Evolutionary conservation across 2,329 filamentous ascomycete genomes (phyloP).

Genomic region (Scytalidium sp.): DNA sequence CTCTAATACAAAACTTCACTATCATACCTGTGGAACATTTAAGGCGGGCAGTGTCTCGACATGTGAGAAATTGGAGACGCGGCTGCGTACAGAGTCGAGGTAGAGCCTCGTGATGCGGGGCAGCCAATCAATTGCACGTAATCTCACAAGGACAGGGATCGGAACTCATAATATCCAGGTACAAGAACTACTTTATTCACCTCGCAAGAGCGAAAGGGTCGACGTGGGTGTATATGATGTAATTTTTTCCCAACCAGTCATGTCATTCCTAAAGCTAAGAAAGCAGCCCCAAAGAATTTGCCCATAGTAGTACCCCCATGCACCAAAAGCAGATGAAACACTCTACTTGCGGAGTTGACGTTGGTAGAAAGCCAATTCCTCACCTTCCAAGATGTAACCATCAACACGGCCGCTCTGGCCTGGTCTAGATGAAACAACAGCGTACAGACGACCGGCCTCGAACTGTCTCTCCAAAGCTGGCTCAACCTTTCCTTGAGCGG

Average conservation of each 20-base stretch:
- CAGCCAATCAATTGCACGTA: not conserved
- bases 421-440: conserved; percentile 87
- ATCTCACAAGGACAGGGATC: too few species aligned
- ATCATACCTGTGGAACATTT: too few species aligned
- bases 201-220: too few species aligned
- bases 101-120: not conserved
- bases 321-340: conserved; percentile 19
- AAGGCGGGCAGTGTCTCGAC: too few species aligned
- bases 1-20: too few species aligned
- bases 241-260: not conserved
- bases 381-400: conserved; percentile 97
- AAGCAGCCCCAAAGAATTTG: conserved; percentile 28
- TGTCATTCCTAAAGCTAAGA: conserved; percentile 1
- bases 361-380: conserved; percentile 99
- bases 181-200: too few species aligned
- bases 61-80: not conserved
- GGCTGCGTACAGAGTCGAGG: too few species aligned
- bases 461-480: conserved; percentile 93
- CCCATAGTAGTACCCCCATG: conserved; percentile 28
- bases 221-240: not conserved
- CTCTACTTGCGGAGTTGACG: conserved; percentile 97
- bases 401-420: conserved; percentile 96
- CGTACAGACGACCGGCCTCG: conserved; percentile 96
- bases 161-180: too few species aligned
- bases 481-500: conserved; percentile 89